These are phyloP conservation scores for Ogataea henricii DNA, from an alignment of 805 yeast genomes.

Conservation along the genomic window DNA sequence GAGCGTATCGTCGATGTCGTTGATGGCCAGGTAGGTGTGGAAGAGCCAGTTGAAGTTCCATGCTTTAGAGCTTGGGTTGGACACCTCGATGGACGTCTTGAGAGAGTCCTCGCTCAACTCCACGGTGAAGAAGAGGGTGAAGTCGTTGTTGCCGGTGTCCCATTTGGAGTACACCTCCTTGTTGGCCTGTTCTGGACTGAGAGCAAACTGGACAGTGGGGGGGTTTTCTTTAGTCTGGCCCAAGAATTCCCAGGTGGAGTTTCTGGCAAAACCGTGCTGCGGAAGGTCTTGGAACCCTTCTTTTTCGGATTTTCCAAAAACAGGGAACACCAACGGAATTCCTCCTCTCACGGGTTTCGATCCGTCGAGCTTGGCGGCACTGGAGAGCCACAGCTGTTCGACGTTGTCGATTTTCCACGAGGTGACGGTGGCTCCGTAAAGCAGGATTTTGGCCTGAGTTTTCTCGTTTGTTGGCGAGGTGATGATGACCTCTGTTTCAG, in stretches of 20 bases:
- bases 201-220: conserved; percentile 85
- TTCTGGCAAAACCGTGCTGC: conserved; percentile 96
- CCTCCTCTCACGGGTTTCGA: conserved; percentile 96
- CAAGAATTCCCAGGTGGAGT: conserved; percentile 87
- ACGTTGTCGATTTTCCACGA: conserved; percentile 75
- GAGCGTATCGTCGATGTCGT: conserved; percentile 74
- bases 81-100: conserved; percentile 72
- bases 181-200: conserved; percentile 82
- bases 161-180: conserved; percentile 60
- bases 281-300: conserved; percentile 71
- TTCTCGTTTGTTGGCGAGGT: conserved; percentile 52
- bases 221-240: conserved; percentile 76
- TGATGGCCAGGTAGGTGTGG: conserved; percentile 82
- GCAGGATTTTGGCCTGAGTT: conserved; percentile 68
- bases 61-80: conserved; percentile 61
- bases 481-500: conserved; percentile 61
- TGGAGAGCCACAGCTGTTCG: conserved; percentile 83
- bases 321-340: conserved; percentile 94
- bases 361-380: conserved; percentile 85
- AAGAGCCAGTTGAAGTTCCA: conserved; percentile 93
- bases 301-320: conserved; percentile 70
- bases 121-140: conserved; percentile 73
- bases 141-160: conserved; percentile 59
- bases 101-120: conserved; percentile 59
- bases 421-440: conserved; percentile 84